Percentiles rank a stretch among this genome's conserved stretches.
Conservation (phyloP, 192 early-diverging fungal genomes). For the Coemansia sp. region DNA sequence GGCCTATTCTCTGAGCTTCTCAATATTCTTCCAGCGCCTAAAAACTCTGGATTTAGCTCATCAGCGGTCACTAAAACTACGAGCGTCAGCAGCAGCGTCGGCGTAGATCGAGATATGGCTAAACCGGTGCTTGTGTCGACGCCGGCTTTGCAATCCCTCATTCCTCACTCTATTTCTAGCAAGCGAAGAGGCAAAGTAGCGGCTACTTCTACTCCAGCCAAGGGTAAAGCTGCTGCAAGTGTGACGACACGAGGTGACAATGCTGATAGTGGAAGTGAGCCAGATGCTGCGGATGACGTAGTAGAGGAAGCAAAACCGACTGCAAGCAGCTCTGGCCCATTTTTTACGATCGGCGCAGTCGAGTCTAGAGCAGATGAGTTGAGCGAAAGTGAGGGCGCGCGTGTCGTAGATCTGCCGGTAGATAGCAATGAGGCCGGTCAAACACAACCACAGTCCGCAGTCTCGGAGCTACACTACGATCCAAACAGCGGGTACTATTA, state of each 20-base stretch:
- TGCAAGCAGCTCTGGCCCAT: constrained; percentile 12
- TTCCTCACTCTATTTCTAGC: constrained; percentile 49
- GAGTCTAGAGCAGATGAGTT: neutral
- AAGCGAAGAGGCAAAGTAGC: constrained; percentile 19
- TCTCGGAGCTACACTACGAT: constrained; percentile 36
- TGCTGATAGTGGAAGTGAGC: constrained; percentile 11
- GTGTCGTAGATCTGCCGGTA: neutral
- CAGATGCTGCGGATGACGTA: neutral
- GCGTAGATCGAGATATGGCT: neutral
- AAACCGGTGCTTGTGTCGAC: neutral
- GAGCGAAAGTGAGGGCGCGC: neutral
- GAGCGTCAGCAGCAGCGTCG: neutral
- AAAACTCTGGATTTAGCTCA: constrained; percentile 19
- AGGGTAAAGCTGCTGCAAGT: neutral
- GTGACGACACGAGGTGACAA: constrained; percentile 1
- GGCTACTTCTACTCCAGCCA: neutral
- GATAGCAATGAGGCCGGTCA: neutral
- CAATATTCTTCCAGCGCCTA: constrained; percentile 49
- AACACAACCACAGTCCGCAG: neutral
- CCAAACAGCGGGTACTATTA: constrained; percentile 54
- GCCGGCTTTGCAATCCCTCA: constrained; percentile 10
- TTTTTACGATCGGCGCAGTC: constrained; percentile 30
- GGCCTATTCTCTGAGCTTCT: constrained; percentile 46
- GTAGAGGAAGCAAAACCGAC: neutral
- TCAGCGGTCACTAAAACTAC: neutral